Evolutionary conservation across 345 rosid genomes (phyloP).

Genomic region (Raphanus sativus): DNA sequence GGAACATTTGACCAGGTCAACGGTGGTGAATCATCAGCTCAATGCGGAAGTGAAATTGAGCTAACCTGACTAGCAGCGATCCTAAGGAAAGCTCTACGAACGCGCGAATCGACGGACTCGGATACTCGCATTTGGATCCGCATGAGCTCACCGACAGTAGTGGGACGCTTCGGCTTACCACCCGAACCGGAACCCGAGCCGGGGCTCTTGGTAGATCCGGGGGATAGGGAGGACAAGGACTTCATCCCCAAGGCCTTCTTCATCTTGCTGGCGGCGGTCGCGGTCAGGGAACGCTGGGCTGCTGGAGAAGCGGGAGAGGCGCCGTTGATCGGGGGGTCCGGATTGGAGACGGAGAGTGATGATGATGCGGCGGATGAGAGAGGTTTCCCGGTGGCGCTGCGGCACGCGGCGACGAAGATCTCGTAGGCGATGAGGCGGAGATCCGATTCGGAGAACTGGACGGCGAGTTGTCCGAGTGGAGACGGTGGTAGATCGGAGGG

Average conservation of each 20-base stretch:
- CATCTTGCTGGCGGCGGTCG: constrained; percentile 91
- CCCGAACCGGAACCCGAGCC: constrained; percentile 61
- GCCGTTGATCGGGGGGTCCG: constrained; percentile 48
- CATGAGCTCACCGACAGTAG: constrained; percentile 92
- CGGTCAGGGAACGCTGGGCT: constrained; percentile 84
- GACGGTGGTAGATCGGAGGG: constrained; percentile 61
- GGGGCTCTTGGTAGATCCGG: constrained; percentile 65
- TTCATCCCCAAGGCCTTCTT: constrained; percentile 89
- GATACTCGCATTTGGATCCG: constrained; percentile 84
- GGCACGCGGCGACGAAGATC: constrained; percentile 85
- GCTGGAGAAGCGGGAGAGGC: constrained; percentile 53
- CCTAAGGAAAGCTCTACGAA: constrained; percentile 82
- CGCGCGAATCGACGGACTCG: constrained; percentile 77
- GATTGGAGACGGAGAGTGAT: constrained; percentile 33
- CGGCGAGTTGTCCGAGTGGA: constrained; percentile 73
- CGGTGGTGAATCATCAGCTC: not conserved
- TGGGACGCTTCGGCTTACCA: constrained; percentile 57
- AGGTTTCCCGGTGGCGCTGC: constrained; percentile 78
- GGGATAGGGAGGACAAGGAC: constrained; percentile 54
- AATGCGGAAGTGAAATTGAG: constrained; percentile 5
- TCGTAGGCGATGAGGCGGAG: constrained; percentile 84
- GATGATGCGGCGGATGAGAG: constrained; percentile 43
- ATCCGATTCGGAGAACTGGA: constrained; percentile 74
- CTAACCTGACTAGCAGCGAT: constrained; percentile 87
- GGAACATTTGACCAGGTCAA: constrained; percentile 8